Evolutionary conservation across 2,329 filamentous ascomycete genomes (phyloP).

Genomic region (Phaeosphaeriaceae sp.): DNA sequence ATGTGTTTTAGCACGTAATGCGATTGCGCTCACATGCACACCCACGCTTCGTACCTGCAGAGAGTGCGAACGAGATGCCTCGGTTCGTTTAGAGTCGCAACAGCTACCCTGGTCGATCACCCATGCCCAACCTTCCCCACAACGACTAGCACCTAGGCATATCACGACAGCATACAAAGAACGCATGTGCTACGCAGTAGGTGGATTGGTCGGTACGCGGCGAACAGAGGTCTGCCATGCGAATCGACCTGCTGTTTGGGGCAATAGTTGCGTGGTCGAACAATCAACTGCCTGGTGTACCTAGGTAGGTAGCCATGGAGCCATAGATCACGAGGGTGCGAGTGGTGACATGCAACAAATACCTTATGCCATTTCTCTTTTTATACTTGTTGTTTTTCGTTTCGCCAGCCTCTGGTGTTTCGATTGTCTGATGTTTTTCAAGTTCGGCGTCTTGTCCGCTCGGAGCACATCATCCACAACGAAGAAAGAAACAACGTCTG

Average conservation of each 20-base stretch:
- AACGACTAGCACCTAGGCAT: background rate
- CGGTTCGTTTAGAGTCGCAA: slow-evolving; percentile 24
- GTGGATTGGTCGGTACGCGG: slow-evolving; percentile 1
- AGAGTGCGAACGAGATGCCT: slow-evolving; percentile 15
- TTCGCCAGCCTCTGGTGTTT: too few relatives aligned
- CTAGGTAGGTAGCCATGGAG: background rate
- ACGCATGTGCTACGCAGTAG: slow-evolving; percentile 5
- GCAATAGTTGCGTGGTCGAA: background rate
- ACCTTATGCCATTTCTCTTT: too few relatives aligned
- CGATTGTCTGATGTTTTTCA: too few relatives aligned
- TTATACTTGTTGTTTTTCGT: too few relatives aligned
- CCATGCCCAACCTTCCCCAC: background rate
- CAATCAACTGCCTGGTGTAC: background rate
- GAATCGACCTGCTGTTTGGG: background rate
- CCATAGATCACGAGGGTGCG: too few relatives aligned
- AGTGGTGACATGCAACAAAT: too few relatives aligned
- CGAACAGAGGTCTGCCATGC: background rate
- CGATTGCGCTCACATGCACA: slow-evolving; percentile 14
- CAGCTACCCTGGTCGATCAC: slow-evolving; percentile 13
- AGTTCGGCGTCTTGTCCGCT: too few relatives aligned
- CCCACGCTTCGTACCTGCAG: slow-evolving; percentile 17
- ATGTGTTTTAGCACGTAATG: slow-evolving; percentile 16
- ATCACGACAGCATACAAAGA: background rate
- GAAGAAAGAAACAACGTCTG: too few relatives aligned
- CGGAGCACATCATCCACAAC: too few relatives aligned